A percentile compares a stretch with the other conserved stretches of the same genome.
These are phyloP conservation scores for Euptelea pleiosperma DNA, from an alignment of 164 flowering plant genomes.

Conservation along the genomic window DNA sequence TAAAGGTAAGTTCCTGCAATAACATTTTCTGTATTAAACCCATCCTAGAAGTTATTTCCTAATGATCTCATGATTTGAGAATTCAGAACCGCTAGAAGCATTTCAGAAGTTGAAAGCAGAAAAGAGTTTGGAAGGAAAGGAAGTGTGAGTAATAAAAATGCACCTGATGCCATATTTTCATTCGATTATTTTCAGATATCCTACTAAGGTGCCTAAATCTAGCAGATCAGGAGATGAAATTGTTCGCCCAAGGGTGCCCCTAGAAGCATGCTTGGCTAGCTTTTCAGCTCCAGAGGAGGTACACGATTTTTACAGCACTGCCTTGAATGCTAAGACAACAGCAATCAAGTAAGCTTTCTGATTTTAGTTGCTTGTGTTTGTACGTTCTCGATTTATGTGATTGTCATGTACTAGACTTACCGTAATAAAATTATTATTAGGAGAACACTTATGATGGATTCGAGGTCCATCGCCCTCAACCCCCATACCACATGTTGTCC, in stretches of 20 bases:
- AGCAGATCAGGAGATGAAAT: slow-evolving; percentile 53
- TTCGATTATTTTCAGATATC: too few species aligned
- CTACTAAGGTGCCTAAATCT: slow-evolving; percentile 7
- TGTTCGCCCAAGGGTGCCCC: slow-evolving; percentile 90
- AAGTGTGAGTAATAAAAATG: slow-evolving; percentile 64
- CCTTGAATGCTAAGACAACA: slow-evolving; percentile 78
- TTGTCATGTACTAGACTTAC: too few species aligned
- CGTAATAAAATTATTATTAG: not conserved
- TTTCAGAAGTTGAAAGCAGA: slow-evolving; percentile 67
- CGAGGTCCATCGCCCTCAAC: too few species aligned
- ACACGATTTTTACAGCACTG: slow-evolving; percentile 85
- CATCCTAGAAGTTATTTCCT: slow-evolving; percentile 5
- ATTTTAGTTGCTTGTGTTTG: not conserved
- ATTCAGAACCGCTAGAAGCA: slow-evolving; percentile 72
- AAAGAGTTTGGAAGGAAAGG: slow-evolving; percentile 55
- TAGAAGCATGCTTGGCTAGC: slow-evolving; percentile 78
- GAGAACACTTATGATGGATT: not conserved
- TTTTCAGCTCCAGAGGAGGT: slow-evolving; percentile 92
- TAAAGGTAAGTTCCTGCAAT: slow-evolving; percentile 49
- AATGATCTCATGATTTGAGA: slow-evolving; percentile 14
- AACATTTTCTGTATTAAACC: not conserved
- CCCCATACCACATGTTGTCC: too few species aligned
- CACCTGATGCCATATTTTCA: slow-evolving; percentile 11
- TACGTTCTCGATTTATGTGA: too few species aligned
- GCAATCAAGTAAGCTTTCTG: slow-evolving; percentile 69